Base-by-base conservation (phyloP, 1,284 basidiomycete species). In the Pterulicium gracile region DNA sequence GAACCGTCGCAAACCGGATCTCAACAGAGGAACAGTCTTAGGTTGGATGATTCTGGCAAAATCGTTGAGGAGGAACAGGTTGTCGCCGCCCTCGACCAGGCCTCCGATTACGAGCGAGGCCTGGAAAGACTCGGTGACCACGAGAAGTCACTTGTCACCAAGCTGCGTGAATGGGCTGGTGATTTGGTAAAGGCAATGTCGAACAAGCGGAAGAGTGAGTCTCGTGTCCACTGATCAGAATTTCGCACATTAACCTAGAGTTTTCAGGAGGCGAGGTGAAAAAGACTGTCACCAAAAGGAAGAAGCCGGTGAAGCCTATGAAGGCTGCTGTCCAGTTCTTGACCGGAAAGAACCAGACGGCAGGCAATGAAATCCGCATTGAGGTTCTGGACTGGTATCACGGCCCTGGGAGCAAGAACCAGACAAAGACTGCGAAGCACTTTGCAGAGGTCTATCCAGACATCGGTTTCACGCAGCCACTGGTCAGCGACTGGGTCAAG, bases 301-400 rank as follows among this genome's bases (percentile, higher is more conserved):
- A 10, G 12, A 22, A 24, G 19, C n/a, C 3, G 17, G 19, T 7
- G 19, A n/a, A 15, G 39, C n/a, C 39, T 15, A 19, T 10, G 39
- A 10, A 36, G 36, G 20, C 18, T 12, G 42, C 23, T 24, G 45
- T 49, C 20, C n/a, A n/a, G n/a, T n/a, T n/a, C n/a, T 52, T 50
- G 15, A 48, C 42, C 10, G 52, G 35, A 58, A 54, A 43, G 50
- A 56, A 45, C 53, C 27, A 57, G 47, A 52, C 52, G 4, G 54
- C 54, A 5, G n/a, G 58, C 3, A 44, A 24, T 1, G 58, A 62
- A 46, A n/a, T n/a, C n/a, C 47, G 50, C 1, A 57, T 63, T 45
- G 52, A 60, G 35, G 55, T 60, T 46, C 51, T 62, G 5, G 51
- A 64, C 48, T 64, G 57, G 58, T 51, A 57, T 45, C 53, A 58